Percentiles rank a stretch among this genome's conserved stretches.
These are phyloP conservation scores for Cercospora brassicicola DNA, from an alignment of 2,329 filamentous ascomycete species.

Conservation along the genomic window DNA sequence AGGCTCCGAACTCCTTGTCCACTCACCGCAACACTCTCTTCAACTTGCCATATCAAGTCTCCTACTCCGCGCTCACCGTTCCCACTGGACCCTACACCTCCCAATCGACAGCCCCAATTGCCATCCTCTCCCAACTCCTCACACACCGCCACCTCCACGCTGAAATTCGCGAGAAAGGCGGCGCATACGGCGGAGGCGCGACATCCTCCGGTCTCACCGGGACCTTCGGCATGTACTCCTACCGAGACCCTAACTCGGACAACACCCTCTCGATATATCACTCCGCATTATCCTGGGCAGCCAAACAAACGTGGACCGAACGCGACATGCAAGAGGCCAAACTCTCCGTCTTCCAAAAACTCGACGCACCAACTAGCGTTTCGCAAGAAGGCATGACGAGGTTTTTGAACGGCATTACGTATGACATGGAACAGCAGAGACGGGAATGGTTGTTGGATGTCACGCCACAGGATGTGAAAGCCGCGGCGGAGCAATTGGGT, in stretches of 20 bases:
- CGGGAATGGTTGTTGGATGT: slow-evolving; percentile 86
- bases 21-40: slow-evolving; percentile 72
- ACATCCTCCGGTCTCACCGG: slow-evolving; percentile 78
- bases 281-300: slow-evolving; percentile 78
- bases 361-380: slow-evolving; percentile 85
- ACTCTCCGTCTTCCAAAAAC: slow-evolving; percentile 84
- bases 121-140: slow-evolving; percentile 84
- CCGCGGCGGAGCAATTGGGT: slow-evolving; percentile 78
- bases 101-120: slow-evolving; percentile 72
- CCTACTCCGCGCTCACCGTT: slow-evolving; percentile 81
- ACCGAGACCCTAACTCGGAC: slow-evolving; percentile 90
- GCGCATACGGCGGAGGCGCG: slow-evolving; percentile 90
- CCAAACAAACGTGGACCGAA: slow-evolving; percentile 75
- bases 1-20: slow-evolving; percentile 36
- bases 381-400: slow-evolving; percentile 82
- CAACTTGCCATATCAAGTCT: slow-evolving; percentile 93
- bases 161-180: slow-evolving; percentile 96
- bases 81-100: slow-evolving; percentile 82
- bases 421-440: slow-evolving; percentile 84
- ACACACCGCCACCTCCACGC: slow-evolving; percentile 97
- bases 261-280: slow-evolving; percentile 85
- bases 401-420: slow-evolving; percentile 81
- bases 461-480: slow-evolving; percentile 72
- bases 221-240: slow-evolving; percentile 91
- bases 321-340: slow-evolving; percentile 94